Base-by-base conservation (phyloP, 495 filamentous ascomycete species). In the Rhizodiscina lignyota region DNA sequence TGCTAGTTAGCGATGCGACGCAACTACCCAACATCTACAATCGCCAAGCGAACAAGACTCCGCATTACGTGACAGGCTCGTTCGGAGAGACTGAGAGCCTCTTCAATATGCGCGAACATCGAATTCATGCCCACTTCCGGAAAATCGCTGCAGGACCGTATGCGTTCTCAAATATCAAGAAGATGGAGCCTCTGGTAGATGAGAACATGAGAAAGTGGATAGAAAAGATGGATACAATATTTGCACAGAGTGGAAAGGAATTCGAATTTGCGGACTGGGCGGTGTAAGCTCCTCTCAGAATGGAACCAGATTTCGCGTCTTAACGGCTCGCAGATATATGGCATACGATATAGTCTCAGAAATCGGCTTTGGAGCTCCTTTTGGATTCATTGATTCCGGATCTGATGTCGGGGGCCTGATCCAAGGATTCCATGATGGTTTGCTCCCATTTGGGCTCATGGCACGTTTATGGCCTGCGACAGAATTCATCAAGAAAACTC, bases 311-410 rank as follows among this genome's bases (percentile, higher is more conserved):
- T 26, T 24, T 13, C 36, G n/a, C n/a, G 36, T 48, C 1, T n/a
- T n/a, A n/a, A n/a, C n/a, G n/a, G n/a, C n/a, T n/a, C n/a, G n/a
- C n/a, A n/a, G n/a, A n/a, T 67, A 55, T 35, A 66, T 71, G 47
- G 68, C 71, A 4, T 68, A 77, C 42, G 78, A 82, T 42, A 61
- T 73, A 1, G 72, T 82, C 37, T 67, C 66, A 8, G 67, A 77
- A 41, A 56, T 80, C 22, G 71, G 67, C 5, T 75, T 75, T 45
- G 73, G 74, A 10, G 54, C 63, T 21, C 61, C 73, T 1, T 62
- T 80, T 16, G 75, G 76, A 11, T 78, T 70, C 44, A 54, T 79
- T 2, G 58, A 66, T 28, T 59, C 58, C 35, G 73, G 71, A 19
- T 51, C 57, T 4, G 77, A 82, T 44, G 57, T 69, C 21, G 59